Conservation (phyloP, 2,329 filamentous ascomycete species). For the Fusarium pseudonygamai region DNA sequence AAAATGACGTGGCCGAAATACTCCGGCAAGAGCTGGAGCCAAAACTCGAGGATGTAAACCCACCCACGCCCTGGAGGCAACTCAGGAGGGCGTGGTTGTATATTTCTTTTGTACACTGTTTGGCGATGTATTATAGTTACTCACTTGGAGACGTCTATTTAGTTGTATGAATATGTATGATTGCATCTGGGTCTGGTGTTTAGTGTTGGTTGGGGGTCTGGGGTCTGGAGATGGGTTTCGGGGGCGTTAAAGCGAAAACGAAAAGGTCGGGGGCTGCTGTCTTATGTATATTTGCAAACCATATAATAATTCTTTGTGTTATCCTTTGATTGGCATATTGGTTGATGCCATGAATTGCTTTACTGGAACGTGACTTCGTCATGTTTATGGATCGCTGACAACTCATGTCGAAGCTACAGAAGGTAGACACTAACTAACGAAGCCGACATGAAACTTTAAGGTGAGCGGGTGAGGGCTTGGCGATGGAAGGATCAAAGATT, state of each 20-base stretch:
- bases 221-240: neutral
- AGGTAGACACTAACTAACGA: neutral
- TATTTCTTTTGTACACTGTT: conserved; percentile 16
- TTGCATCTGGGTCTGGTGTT: conserved; percentile 31
- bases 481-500: conserved; percentile 19
- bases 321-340: neutral
- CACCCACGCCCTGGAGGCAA: neutral
- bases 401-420: neutral
- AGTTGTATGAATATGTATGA: conserved; percentile 24
- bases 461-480: conserved; percentile 23
- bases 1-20: conserved; percentile 42
- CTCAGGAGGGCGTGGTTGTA: neutral
- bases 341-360: neutral
- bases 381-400: neutral
- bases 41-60: conserved; percentile 42
- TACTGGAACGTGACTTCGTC: neutral
- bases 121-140: conserved; percentile 13
- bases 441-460: conserved; percentile 1
- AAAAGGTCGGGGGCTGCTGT: neutral
- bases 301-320: neutral
- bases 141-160: neutral
- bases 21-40: conserved; percentile 36
- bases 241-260: conserved; percentile 19
- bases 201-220: neutral
- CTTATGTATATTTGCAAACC: neutral